Evolutionary conservation across 2,329 filamentous ascomycete genomes (phyloP).

Genomic region (Trichophyton rubrum): DNA sequence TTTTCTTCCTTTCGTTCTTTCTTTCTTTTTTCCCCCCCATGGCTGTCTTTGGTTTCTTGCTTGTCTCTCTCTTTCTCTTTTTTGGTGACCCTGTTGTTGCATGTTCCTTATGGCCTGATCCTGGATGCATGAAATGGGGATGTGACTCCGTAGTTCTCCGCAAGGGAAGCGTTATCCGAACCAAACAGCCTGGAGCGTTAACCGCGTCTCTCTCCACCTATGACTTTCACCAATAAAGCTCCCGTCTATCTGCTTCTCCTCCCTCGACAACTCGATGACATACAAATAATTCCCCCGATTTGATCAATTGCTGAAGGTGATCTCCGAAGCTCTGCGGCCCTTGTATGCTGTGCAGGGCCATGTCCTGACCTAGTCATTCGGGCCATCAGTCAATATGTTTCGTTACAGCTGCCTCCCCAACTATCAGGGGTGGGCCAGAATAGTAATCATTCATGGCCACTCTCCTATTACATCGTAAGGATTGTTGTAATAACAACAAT

Average conservation of each 20-base stretch:
- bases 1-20: neutral
- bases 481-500: no score
- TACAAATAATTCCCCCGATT: neutral
- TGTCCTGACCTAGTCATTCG: neutral
- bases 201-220: slow-evolving; percentile 2
- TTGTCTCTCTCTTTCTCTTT: neutral
- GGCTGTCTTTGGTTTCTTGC: neutral
- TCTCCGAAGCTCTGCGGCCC: neutral
- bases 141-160: neutral
- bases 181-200: neutral
- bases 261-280: neutral
- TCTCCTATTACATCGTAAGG: neutral
- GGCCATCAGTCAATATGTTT: neutral
- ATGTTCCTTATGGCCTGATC: neutral
- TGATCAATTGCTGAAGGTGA: neutral
- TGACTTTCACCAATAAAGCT: neutral
- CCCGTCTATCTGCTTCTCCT: neutral
- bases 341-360: neutral
- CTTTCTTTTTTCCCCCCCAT: neutral
- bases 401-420: neutral
- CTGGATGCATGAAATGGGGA: neutral
- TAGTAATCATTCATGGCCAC: neutral
- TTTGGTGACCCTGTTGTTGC: neutral
- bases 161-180: neutral
- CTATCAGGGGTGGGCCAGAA: neutral